A percentile compares a stretch with the other conserved stretches of the same genome.
Conservation (phyloP, 768 basidiomycete genomes). For the Mycena latifolia region DNA sequence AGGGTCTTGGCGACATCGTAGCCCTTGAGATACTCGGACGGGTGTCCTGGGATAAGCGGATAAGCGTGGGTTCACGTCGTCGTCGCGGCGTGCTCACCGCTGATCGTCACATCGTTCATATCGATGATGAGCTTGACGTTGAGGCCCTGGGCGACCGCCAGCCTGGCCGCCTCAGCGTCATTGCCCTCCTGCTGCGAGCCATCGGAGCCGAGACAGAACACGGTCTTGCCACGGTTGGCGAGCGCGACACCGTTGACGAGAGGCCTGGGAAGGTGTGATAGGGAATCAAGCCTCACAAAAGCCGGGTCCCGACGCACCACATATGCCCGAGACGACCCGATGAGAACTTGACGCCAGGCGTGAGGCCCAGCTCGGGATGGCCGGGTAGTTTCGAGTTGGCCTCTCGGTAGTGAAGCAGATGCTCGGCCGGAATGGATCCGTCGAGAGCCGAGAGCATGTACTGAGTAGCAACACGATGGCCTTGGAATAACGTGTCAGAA, state of each 20-base stretch:
- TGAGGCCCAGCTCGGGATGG: conserved; percentile 90
- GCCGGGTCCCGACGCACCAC: conserved; percentile 62
- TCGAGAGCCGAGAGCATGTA: conserved; percentile 87
- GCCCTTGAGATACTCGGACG: conserved; percentile 87
- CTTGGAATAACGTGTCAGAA: conserved; percentile 48
- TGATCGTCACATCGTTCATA: conserved; percentile 93
- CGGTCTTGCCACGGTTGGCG: conserved; percentile 80
- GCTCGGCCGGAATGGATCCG: conserved; percentile 76
- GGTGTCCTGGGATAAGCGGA: conserved; percentile 62
- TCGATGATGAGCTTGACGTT: conserved; percentile 92
- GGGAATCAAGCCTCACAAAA: conserved; percentile 9
- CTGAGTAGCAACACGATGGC: conserved; percentile 92
- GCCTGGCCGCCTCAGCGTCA: conserved; percentile 89
- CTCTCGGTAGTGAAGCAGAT: conserved; percentile 87
- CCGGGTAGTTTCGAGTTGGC: conserved; percentile 91
- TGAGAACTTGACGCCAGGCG: conserved; percentile 94
- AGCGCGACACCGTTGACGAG: conserved; percentile 88
- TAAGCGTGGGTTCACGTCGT: conserved; percentile 19
- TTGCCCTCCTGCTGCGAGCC: conserved; percentile 94
- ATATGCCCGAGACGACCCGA: conserved; percentile 94
- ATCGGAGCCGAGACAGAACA: conserved; percentile 90
- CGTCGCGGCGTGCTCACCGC: conserved; percentile 50
- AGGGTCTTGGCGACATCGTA: conserved; percentile 80
- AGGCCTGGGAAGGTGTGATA: conserved; percentile 55
- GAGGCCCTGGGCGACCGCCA: conserved; percentile 86